Evolutionary conservation across 352 stramenopile genomes (phyloP).

Genomic region (Phytophthora kernoviae): DNA sequence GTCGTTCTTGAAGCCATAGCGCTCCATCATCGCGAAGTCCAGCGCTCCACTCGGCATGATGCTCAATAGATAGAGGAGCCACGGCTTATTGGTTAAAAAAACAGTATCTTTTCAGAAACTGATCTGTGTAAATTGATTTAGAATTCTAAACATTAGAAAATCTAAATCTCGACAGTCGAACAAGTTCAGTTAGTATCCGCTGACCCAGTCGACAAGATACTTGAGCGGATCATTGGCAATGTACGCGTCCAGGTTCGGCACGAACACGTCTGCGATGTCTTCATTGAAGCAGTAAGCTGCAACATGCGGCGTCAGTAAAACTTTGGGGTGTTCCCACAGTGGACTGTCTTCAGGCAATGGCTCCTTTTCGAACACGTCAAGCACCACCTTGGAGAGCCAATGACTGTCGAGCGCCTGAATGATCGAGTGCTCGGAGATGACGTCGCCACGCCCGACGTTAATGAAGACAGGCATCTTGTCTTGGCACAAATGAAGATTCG

Average conservation of each 20-base stretch:
- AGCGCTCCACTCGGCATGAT: constrained; percentile 10
- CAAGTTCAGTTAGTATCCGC: constrained; percentile 23
- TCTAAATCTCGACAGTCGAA: too few relatives aligned
- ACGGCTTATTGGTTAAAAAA: not conserved
- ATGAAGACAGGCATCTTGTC: constrained; percentile 84
- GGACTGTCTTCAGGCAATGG: constrained; percentile 40
- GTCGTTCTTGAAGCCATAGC: constrained; percentile 61
- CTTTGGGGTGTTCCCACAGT: constrained; percentile 63
- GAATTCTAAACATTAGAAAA: not conserved
- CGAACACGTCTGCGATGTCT: constrained; percentile 77
- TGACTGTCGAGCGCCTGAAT: constrained; percentile 60
- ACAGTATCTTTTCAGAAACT: too few relatives aligned
- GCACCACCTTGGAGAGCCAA: constrained; percentile 57
- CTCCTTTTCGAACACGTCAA: constrained; percentile 60
- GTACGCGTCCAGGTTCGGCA: constrained; percentile 47
- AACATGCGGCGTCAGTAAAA: constrained; percentile 81
- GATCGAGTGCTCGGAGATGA: constrained; percentile 65
- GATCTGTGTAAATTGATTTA: too few relatives aligned
- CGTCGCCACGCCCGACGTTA: constrained; percentile 87
- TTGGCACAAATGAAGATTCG: constrained; percentile 45
- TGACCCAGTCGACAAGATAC: constrained; percentile 31
- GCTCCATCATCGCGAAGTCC: constrained; percentile 38
- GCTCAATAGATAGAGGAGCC: not conserved
- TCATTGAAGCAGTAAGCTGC: constrained; percentile 69
- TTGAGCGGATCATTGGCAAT: constrained; percentile 21